These are phyloP conservation scores for Zopfia rhizophila DNA, from an alignment of 2,329 filamentous ascomycete species.

Conservation along the genomic window DNA sequence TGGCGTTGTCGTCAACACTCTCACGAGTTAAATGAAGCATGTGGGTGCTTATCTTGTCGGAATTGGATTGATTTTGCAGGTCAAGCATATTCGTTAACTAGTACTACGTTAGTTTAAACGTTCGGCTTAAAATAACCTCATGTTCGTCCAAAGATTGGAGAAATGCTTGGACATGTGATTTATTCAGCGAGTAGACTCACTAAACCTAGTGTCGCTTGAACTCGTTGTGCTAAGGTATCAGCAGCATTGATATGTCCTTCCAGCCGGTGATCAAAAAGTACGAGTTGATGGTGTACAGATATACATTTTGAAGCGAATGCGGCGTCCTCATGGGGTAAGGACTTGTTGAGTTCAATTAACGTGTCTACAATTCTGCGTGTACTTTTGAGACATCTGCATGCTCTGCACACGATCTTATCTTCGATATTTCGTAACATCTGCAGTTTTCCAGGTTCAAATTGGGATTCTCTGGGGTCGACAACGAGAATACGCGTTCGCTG, in stretches of 20 bases:
- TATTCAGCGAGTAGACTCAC: conserved; percentile 8
- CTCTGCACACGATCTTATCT: conserved; percentile 14
- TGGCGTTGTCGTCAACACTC: conserved; percentile 24
- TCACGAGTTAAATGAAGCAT: conserved; percentile 18
- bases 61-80: conserved; percentile 11
- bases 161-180: too few species aligned
- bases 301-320: neutral
- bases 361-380: conserved; percentile 5
- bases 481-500: conserved; percentile 11
- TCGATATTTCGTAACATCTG: conserved; percentile 15
- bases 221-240: conserved; percentile 12
- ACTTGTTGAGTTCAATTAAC: conserved; percentile 3
- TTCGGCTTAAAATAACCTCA: too few species aligned
- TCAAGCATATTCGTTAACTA: conserved; percentile 18
- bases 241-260: conserved; percentile 11
- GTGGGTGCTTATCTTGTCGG: conserved; percentile 7
- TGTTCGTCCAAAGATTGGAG: too few species aligned
- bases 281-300: conserved; percentile 3
- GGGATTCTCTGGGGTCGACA: conserved; percentile 1
- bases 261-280: conserved; percentile 8
- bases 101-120: neutral
- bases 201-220: conserved; percentile 19
- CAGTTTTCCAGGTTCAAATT: conserved; percentile 9
- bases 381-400: conserved; percentile 9
- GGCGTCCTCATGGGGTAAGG: neutral